These are phyloP conservation scores for Mycena capillaripes DNA, from an alignment of 768 basidiomycete genomes.

Conservation along the genomic window DNA sequence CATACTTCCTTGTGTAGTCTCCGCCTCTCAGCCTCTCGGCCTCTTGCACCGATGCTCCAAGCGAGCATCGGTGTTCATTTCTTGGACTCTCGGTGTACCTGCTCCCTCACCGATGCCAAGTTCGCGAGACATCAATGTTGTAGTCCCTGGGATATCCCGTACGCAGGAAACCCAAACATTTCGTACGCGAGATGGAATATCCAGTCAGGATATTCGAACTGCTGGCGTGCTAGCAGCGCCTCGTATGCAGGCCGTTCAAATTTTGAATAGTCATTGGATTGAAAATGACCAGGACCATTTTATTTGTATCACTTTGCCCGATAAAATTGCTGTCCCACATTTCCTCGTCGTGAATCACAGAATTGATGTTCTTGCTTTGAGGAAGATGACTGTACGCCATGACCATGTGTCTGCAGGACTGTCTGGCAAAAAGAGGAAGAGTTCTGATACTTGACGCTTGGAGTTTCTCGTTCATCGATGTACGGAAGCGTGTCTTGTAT, in stretches of 20 bases:
- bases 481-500: background rate
- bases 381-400: slow-evolving; percentile 2
- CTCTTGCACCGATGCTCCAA: background rate
- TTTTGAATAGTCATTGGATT: background rate
- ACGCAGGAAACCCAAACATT: slow-evolving; percentile 3
- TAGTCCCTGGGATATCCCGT: background rate
- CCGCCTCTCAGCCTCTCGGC: background rate
- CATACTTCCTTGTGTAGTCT: background rate
- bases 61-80: background rate
- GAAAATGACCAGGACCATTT: slow-evolving; percentile 4
- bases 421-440: background rate
- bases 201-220: slow-evolving; percentile 3
- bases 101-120: slow-evolving; percentile 14
- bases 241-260: background rate
- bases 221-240: background rate
- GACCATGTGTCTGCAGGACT: background rate
- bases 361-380: background rate
- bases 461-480: slow-evolving; percentile 5
- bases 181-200: slow-evolving; percentile 17
- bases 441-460: background rate
- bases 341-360: background rate
- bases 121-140: background rate
- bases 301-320: background rate
- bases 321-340: background rate
- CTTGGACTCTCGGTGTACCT: slow-evolving; percentile 7